Conservation (phyloP, 1,139 yeast species). For the Hansenula lynferdii region DNA sequence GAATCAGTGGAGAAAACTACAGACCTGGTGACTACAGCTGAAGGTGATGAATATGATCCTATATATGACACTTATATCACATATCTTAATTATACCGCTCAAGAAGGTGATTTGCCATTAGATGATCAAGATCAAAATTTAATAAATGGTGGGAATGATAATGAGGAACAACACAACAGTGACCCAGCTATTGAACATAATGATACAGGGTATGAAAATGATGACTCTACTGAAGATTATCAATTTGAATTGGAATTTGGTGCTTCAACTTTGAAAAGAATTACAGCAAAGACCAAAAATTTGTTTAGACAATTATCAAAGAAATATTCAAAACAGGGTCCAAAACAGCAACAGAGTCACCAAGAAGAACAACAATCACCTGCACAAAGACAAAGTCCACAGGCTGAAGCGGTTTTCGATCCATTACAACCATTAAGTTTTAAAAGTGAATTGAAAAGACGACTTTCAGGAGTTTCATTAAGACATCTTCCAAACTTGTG, state of each 20-base stretch:
- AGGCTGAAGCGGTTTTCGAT: too few relatives aligned
- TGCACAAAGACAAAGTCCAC: neutral
- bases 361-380: neutral
- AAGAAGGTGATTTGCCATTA: neutral
- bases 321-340: neutral
- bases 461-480: conserved; percentile 6
- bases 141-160: neutral
- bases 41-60: conserved; percentile 9
- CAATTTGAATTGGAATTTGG: neutral
- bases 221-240: neutral
- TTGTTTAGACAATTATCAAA: neutral
- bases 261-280: neutral
- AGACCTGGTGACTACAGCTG: neutral
- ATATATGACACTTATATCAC: conserved; percentile 12
- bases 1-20: neutral
- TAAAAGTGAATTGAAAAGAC: conserved; percentile 9
- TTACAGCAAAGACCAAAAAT: neutral
- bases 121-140: neutral
- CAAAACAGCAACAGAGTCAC: neutral
- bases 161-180: neutral
- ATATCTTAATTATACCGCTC: conserved; percentile 1
- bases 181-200: too few relatives aligned
- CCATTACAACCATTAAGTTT: conserved; percentile 4
- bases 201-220: neutral
- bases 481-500: conserved; percentile 1